phyloP scores from a whole-genome alignment of 306 rosid genomes.

The Cicer arietinum region DNA sequence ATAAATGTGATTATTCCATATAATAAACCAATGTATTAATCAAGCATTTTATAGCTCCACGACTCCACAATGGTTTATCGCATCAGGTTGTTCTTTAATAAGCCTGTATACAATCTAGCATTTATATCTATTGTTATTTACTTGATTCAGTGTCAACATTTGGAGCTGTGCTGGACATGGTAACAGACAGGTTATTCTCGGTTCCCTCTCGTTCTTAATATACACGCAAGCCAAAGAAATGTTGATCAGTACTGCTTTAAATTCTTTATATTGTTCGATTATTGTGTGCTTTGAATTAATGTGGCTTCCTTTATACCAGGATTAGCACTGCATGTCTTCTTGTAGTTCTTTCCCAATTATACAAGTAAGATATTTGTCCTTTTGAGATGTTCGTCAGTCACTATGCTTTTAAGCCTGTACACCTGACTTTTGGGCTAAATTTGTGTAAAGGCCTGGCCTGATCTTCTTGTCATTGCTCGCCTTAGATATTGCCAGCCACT shows the following conservation, averaged over 20 bases:
- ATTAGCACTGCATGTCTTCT: conserved; percentile 97
- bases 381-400: conserved; percentile 28
- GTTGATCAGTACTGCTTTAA: conserved; percentile 24
- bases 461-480: conserved; percentile 86
- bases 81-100: conserved; percentile 13
- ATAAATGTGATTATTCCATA: not conserved
- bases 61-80: not conserved
- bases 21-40: conserved; percentile 22
- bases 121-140: conserved; percentile 33
- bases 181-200: conserved; percentile 82
- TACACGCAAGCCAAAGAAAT: conserved; percentile 36
- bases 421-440: conserved; percentile 50
- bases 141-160: conserved; percentile 86
- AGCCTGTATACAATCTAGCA: conserved; percentile 17
- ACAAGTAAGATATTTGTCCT: conserved; percentile 61
- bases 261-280: conserved; percentile 32
- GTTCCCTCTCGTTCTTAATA: not conserved
- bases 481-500: conserved; percentile 95
- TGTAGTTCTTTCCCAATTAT: conserved; percentile 88
- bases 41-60: conserved; percentile 5
- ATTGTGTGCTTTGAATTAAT: conserved; percentile 45
- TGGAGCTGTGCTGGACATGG: conserved; percentile 99
- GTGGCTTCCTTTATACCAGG: conserved; percentile 60
- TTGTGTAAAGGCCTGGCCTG: conserved; percentile 82
- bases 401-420: conserved; percentile 38